Percentiles rank a stretch among this genome's conserved stretches.
Evolutionary conservation across 768 basidiomycete species (phyloP).

Genomic region (Xanthoconium purpureum): DNA sequence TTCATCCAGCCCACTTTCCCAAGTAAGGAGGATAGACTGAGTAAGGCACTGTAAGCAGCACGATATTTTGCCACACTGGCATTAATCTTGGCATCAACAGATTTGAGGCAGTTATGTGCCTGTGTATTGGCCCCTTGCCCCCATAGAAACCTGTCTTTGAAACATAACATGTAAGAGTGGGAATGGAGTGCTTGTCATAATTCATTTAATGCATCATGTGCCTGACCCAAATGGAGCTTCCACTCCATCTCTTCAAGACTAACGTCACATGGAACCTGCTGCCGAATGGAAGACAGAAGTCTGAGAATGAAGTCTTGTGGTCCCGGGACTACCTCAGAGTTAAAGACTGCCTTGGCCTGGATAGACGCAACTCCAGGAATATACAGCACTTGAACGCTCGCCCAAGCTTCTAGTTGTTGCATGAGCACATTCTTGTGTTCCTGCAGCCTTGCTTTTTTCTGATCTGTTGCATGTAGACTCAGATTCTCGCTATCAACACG

Average conservation of each 20-base stretch:
- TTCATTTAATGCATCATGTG: background rate
- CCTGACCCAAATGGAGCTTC: background rate
- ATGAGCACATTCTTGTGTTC: background rate
- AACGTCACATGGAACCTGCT: background rate
- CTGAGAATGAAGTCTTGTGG: background rate
- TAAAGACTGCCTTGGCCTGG: background rate
- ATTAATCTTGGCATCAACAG: background rate
- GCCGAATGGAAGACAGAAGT: background rate
- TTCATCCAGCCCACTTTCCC: too few relatives aligned
- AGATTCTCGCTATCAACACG: background rate
- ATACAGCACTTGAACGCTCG: background rate
- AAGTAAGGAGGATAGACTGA: too few relatives aligned
- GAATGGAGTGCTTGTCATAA: background rate
- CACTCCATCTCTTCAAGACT: background rate
- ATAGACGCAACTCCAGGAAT: background rate
- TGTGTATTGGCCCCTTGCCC: background rate
- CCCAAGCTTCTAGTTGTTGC: background rate
- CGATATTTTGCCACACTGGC: too few relatives aligned
- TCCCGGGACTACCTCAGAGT: background rate
- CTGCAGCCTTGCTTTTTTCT: slow-evolving; percentile 13
- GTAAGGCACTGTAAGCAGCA: too few relatives aligned
- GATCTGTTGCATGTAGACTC: slow-evolving; percentile 22
- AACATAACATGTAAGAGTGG: background rate
- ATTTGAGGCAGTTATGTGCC: background rate
- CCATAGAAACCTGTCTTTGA: background rate